Base-by-base conservation (phyloP, 2,329 filamentous ascomycete species). In the Paecilomyces dactylethromorphus region DNA sequence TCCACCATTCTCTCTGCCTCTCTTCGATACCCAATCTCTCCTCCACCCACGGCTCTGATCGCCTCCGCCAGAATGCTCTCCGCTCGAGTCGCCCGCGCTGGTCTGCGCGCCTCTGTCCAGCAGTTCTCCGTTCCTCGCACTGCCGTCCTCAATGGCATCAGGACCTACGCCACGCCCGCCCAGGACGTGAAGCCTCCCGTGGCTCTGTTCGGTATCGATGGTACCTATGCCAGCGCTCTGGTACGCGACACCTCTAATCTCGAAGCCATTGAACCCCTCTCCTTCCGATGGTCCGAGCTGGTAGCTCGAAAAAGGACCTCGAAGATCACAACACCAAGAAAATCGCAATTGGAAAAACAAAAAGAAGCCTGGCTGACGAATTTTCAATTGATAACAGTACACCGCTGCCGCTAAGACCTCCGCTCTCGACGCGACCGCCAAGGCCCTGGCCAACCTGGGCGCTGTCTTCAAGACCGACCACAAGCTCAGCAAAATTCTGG, bases 181-280 rank as follows among this genome's bases (percentile, higher is more conserved):
- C 80, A 86, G 76, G 86, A 87, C 62, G 79, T 86, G 77, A 92
- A 90, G 84, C 87, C 93, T 71, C 94, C 94, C 68, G 83, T 97
- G 75, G 85, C 92, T 71, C 86, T 99, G 74, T 99, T 91, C 80
- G 94, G 94, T 70, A 82, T 99, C 74, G 94, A 97, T 80, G 94
- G 94, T 79, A 97, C 93, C 76, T 99, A 99, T 82, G 94, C 94
- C 77, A 92, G 89, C 81, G 94, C 94, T 82, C 85, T 99, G 87
- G 94, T 99, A 93, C 78, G 91, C 76, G 54, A 54, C 53, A 26
- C 45, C 21, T 45, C 50, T 54, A 15, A 13, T 29, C 53, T 31
- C 29, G 12, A 31, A 31, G 53, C 53, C 26, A 54, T 54, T 35
- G 29, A 54, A 32, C 50, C 53, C 50, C 51, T 21, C 39, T 13